Evolutionary conservation across 2,329 filamentous ascomycete species (phyloP), one percentile per base, ranked within the genome.

Genomic region (Coniochaeta sp.): DNA sequence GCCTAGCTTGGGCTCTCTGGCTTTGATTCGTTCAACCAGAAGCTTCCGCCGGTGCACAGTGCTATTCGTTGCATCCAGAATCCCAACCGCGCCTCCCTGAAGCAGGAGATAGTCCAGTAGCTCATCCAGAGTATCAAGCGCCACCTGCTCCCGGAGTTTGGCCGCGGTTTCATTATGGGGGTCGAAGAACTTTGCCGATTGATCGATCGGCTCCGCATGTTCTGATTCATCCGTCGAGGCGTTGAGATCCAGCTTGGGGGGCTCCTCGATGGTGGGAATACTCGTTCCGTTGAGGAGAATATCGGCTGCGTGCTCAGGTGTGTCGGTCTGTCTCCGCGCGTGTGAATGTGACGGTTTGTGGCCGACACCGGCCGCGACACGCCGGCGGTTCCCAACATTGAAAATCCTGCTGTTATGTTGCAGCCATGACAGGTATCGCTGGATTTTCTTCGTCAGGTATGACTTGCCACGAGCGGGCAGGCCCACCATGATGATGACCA

Each of bases 401-500:
- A 99, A 99, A 67, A 99, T 97, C 66, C 83, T 85, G 14, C 93
- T 95, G 69, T 96, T 91, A 75, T 99, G 93, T 71, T 99, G 95
- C 69, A 97, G 87, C 95, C 95, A 99, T 57, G 96, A 93, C 58
- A 99, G 79, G 72, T 98, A 99, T 63, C 95, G 85, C 62, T 95
- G 90, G 64, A 99, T 84, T 78, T 99, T 99, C 80, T 98, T 98
- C 63, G 95, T 98, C 69, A 99, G 96, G 76, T 99, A 99, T 60
- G 93, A 97, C 78, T 99, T 99, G 71, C 95, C 95, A 69, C 95
- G 83, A 11, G 95, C 95, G 2, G 95, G 95, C 68, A 99, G 78
- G 64, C 95, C 95, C 62, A 99, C 95, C 95, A 99, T 99, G 72
- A 99, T 87, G 69, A 99, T 96, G 71, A 98, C 91, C 63, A 99